phyloP scores from a whole-genome alignment of 1,139 yeast genomes.

The Taiozyma sp. region DNA sequence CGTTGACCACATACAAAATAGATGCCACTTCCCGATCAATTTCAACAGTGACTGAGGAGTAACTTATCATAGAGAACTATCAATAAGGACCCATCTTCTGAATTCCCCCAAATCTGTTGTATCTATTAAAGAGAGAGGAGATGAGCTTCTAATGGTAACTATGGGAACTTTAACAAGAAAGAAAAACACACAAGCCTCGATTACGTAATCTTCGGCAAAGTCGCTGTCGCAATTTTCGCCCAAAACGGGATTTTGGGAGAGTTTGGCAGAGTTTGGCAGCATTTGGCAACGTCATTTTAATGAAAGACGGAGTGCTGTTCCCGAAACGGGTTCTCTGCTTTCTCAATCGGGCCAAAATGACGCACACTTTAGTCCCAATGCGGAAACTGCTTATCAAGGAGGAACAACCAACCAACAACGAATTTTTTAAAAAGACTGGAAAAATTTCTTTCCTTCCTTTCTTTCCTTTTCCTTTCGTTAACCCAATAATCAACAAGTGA shows the following conservation, averaged over 20 bases:
- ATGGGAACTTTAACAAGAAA: too few relatives aligned
- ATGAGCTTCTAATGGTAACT: too few relatives aligned
- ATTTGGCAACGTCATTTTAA: too few relatives aligned
- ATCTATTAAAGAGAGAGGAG: too few relatives aligned
- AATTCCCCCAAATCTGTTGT: too few relatives aligned
- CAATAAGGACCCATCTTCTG: too few relatives aligned
- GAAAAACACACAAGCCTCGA: not conserved
- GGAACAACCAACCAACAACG: not conserved
- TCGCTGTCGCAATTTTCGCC: not conserved
- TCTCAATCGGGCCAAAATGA: not conserved
- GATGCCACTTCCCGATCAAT: too few relatives aligned
- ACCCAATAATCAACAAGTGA: not conserved
- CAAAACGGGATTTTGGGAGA: not conserved
- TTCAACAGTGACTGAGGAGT: too few relatives aligned
- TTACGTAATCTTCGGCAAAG: not conserved
- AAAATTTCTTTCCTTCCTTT: not conserved
- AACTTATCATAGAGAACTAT: too few relatives aligned
- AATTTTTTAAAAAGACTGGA: not conserved
- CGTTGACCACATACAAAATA: too few relatives aligned
- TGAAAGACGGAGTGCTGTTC: not conserved
- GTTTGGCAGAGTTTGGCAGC: too few relatives aligned
- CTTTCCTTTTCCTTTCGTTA: not conserved
- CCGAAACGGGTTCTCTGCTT: not conserved
- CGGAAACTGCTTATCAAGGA: not conserved
- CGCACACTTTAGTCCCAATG: not conserved